Base-by-base conservation (phyloP, 306 rosid genomes). In the Gastrolobium villosum region DNA sequence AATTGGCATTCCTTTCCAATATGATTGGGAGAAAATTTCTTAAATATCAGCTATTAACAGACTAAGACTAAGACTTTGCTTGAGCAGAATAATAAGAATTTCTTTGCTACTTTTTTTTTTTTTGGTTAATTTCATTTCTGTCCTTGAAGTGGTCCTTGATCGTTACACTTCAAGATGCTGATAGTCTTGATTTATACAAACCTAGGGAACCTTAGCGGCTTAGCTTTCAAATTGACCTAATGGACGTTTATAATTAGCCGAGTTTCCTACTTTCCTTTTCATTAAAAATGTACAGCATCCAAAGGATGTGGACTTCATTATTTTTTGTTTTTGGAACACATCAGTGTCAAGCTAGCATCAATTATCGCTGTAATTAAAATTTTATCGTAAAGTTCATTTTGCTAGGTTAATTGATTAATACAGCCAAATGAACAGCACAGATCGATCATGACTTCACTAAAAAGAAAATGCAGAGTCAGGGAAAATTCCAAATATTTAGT, bases 71-170 rank as follows among this genome's bases (percentile, higher is more conserved):
- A 1, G 26, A 20, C 26, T 20, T 20, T 20, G 0, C 26, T 20
- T 0, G 26, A 20, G 26, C 26, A 20, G 26, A 20, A 20, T 20
- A 20, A 20, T 20, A 20, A 20, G 26, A 20, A 20, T 20, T 64
- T 7, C 49, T 14, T 40, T 64, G 50, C 35, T 15, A 3, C 49
- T 40, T 65, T 7, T 10, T 44, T 63, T 63, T 63, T 37, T 7
- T 6, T 6, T 36, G 5, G 30, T 14, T 56, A 10, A 1, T 15
- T 61, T 48, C 48, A 20, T 75, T 48, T 4, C n/a, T 48, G 50
- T 15, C 34, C 9, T 40, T 28, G 56, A 36, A 65, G 55, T 77
- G 81, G 67, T 77, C 67, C 81, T 52, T 65, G 81, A 65, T 76
- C 28, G 73, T 39, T 28, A 64, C 73, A 3, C 65, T 50, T 64